These are phyloP conservation scores for Cucurbita argyrosperma DNA, from an alignment of 306 rosid species.

Conservation along the genomic window DNA sequence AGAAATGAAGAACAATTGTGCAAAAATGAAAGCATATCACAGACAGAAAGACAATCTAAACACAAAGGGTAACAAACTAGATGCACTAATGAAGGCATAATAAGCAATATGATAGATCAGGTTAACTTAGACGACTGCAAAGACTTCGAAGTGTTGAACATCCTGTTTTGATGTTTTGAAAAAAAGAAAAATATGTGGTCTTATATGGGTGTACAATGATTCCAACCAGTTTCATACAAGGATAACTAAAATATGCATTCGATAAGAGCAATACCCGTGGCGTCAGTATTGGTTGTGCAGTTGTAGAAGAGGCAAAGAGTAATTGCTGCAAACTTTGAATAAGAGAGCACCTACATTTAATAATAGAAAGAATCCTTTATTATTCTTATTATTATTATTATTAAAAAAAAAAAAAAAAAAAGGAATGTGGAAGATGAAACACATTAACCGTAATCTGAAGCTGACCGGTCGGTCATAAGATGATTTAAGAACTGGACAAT, in stretches of 20 bases:
- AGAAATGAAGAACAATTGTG: neutral
- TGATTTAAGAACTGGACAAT: neutral
- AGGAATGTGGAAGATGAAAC: neutral
- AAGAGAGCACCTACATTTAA: slow-evolving; percentile 56
- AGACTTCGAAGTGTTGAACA: neutral
- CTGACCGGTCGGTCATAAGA: neutral
- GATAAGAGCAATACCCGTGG: slow-evolving; percentile 55
- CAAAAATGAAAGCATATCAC: neutral
- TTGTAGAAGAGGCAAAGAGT: slow-evolving; percentile 91
- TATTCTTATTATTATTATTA: neutral
- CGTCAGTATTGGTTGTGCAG: slow-evolving; percentile 89
- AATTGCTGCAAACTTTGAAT: slow-evolving; percentile 91
- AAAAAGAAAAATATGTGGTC: neutral
- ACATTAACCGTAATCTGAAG: neutral
- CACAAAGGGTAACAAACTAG: neutral
- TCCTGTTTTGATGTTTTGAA: neutral
- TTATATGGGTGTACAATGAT: neutral
- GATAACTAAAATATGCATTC: neutral
- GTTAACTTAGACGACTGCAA: neutral
- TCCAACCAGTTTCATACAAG: neutral
- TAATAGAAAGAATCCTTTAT: neutral
- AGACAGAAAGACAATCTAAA: neutral
- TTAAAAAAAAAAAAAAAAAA: neutral
- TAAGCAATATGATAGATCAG: neutral
- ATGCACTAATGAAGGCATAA: neutral